Evolutionary conservation across 495 filamentous ascomycete species (phyloP), one percentile per base, ranked within the genome.

Genomic region (Polyplosphaeria fusca): DNA sequence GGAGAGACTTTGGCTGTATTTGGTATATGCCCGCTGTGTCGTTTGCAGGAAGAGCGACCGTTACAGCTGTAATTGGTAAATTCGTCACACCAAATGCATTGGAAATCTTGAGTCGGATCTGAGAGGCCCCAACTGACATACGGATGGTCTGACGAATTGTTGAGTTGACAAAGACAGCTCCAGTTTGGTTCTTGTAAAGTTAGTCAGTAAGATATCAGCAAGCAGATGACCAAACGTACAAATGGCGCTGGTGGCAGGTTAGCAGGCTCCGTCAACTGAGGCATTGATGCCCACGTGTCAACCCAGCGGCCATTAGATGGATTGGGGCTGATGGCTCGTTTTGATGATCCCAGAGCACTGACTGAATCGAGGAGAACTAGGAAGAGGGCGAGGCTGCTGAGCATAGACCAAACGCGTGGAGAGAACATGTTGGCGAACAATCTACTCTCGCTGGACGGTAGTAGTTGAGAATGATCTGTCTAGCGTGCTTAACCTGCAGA

Each of bases 141-240:
- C 82, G 79, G 2, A 87, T 62, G 0, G 85, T 89, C 66, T 88
- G 84, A 9, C 86, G 82, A 47, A 88, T 73, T 1, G 86, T 87
- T 16, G 81, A 76, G 51, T 85, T 82, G 26, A 47, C 23, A 61
- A 78, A 76, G 43, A 74, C 63, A 35, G 63, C 47, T 32, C 58
- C 56, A 13, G 63, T 63, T 38, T 61, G 45, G 47, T 70, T 67
- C 66, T 68, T 22, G 66, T 55, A 74, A 66, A 5, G 63, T 41
- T 7, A 35, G 30, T 40, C 30, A 42, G 20, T 14, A 27, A 24
- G 40, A 24, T 14, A 37, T 11, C 4, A 9, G n/a, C 3, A 30
- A 32, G 28, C 19, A 22, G 19, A 24, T 19, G 51, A 20, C 5
- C 5, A 5, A 51, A 61, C 79, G 28, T 74, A 85, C 82, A 63